A percentile compares a stretch with the other conserved stretches of the same genome.
Conservation (phyloP, 2,329 filamentous ascomycete genomes). For the Exophiala sp. region DNA sequence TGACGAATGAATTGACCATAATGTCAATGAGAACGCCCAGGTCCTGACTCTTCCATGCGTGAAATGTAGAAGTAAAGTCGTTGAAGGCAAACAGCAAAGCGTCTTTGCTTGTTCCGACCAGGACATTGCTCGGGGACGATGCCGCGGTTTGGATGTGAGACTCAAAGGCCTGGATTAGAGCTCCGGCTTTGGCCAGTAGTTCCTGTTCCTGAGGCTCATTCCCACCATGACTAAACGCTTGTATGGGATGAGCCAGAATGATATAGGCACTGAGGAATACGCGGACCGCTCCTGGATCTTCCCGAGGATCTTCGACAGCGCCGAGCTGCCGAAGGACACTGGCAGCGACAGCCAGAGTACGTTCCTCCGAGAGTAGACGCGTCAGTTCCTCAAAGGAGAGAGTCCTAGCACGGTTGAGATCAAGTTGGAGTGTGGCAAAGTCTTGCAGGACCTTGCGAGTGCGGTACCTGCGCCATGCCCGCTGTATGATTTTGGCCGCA, state of each 20-base stretch:
- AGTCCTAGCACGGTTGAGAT: conserved; percentile 47
- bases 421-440: conserved; percentile 49
- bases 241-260: conserved; percentile 55
- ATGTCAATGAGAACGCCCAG: conserved; percentile 58
- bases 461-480: conserved; percentile 50
- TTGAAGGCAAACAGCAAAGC: conserved; percentile 51
- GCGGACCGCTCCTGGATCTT: conserved; percentile 49
- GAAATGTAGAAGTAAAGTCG: conserved; percentile 57
- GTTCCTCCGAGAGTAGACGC: conserved; percentile 48
- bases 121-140: background rate
- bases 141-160: conserved; percentile 9
- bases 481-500: conserved; percentile 54
- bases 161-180: conserved; percentile 44
- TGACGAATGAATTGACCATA: conserved; percentile 61
- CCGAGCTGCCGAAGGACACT: conserved; percentile 53
- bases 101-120: conserved; percentile 1
- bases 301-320: conserved; percentile 45
- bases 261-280: conserved; percentile 60
- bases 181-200: conserved; percentile 55
- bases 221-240: conserved; percentile 50
- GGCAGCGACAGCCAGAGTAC: conserved; percentile 49
- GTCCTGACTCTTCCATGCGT: conserved; percentile 60
- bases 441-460: conserved; percentile 46
- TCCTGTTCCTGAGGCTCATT: conserved; percentile 59
- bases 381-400: conserved; percentile 57